Evolutionary conservation across 2,329 filamentous ascomycete species (phyloP), one percentile per base, ranked within the genome.

Genomic region (Thelonectria discophora): DNA sequence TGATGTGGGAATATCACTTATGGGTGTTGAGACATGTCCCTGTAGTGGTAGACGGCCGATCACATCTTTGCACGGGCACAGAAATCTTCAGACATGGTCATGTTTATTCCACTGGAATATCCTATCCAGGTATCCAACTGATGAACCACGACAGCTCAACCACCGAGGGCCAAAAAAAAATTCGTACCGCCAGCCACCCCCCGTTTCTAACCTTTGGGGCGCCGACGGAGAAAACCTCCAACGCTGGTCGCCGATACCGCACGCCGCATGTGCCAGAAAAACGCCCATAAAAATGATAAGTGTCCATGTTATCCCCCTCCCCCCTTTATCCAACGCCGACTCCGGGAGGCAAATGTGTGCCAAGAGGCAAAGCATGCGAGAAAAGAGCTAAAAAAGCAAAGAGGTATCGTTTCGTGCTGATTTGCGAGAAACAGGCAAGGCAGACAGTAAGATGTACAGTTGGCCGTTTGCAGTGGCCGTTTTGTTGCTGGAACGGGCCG

Each of bases 291-390:
- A 45, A 34, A 45, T 9, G 40, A 48, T 43, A 34, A 30, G 27
- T 30, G 27, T 30, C 13, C 57, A 6, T 24, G 21, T 24, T 24
- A 24, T 24, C 21, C 21, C 40, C 27, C 45, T 53, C 6, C 21
- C 21, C 40, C 27, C 45, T 53, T 43, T 48, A 52, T 57, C 53
- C 58, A 60, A 61, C 58, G 42, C 58, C 58, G 24, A 10, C 27
- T 8, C 27, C 27, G 8, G 27, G 27, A 40, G 34, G 42, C 53
- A n/a, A n/a, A 57, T 60, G 18, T 34, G 27, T 34, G 21, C 21
- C 12, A 32, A 49, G 30, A 15, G 6, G 21, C 21, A 21, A 47
- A 47, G 37, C 13, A 17, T 6, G 37, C 37, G 37, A 40, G 27
- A 30, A 30, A 30, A 30, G 9, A 30, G 27, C 27, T 30, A 30